Base-by-base conservation (phyloP, 2,329 filamentous ascomycete genomes). In the Pseudogymnoascus sp. region DNA sequence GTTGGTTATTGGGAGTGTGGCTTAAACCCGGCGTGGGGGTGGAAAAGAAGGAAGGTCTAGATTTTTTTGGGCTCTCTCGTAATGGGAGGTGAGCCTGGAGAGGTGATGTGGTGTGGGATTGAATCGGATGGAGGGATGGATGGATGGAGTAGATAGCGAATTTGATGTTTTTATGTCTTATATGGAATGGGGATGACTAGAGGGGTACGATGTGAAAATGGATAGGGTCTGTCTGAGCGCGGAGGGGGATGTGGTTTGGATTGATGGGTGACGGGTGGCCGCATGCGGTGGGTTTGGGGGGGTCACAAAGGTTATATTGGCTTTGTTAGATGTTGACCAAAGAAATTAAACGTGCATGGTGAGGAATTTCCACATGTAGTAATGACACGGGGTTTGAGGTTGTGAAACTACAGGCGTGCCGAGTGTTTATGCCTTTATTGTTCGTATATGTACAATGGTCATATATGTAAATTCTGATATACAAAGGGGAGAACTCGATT, bases 1-100 rank as follows among this genome's bases (percentile, higher is more conserved):
- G 65, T 81, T 96, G 75, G 86, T 97, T 65, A 84, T 97, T 74
- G 90, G 86, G 69, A 92, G 91, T 70, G 87, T 97, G 74, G 88
- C 90, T 68, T 74, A 64, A 46, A 14, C 1, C 3, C 10, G 18
- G 40, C 3, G 2, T 42, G 38, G 38, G n/a, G 38, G 10, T 31
- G 28, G 28, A 31, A 44, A 25, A 25, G 42, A 46, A 46, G 4
- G 44, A 23, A 23, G 44, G 7, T 28, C 14, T 53, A 53, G 14
- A 53, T 53, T 53, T 53, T 53, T 16, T 28, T 28, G 25, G 25
- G 16, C 18, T 5, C 3, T 18, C n/a, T 16, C 6, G 21, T 46
- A 46, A 46, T 46, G 6, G 42, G 42, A 12, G 42, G 1, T n/a
- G 46, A n/a, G 40, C 40, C 25, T 53, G 46, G 31, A 3, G 25